Percentiles rank a stretch among this genome's conserved stretches.
phyloP scores from a whole-genome alignment of 2,329 filamentous ascomycete genomes.

The Anisogramma anomala region DNA sequence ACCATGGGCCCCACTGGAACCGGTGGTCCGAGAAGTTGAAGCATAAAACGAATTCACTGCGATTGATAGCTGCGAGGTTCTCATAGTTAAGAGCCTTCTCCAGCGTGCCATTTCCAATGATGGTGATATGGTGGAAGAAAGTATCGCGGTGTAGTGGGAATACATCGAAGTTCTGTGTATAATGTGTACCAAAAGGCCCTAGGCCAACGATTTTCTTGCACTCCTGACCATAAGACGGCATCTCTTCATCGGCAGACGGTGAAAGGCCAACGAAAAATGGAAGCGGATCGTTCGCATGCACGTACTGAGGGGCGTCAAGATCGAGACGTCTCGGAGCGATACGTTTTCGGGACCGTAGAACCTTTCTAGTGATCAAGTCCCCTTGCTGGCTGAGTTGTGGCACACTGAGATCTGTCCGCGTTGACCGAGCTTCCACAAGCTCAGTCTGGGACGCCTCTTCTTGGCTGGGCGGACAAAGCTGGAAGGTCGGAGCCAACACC shows the following conservation, averaged over 20 bases:
- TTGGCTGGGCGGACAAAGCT: background rate
- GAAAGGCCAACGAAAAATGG: constrained; percentile 20
- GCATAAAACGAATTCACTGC: constrained; percentile 24
- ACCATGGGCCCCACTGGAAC: constrained; percentile 46
- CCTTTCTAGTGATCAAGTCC: constrained; percentile 12
- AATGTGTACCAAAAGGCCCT: constrained; percentile 48
- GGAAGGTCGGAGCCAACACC: constrained; percentile 10
- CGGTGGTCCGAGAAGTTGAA: constrained; percentile 37
- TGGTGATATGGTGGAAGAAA: constrained; percentile 48
- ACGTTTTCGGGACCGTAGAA: constrained; percentile 32
- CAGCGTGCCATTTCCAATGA: constrained; percentile 44
- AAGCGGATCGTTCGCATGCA: constrained; percentile 42
- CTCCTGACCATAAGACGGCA: constrained; percentile 15
- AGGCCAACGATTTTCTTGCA: constrained; percentile 38
- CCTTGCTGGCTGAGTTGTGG: background rate
- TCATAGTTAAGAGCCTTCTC: constrained; percentile 25
- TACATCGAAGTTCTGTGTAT: constrained; percentile 51
- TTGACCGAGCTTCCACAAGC: constrained; percentile 13
- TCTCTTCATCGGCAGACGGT: constrained; percentile 14
- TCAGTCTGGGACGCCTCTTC: background rate
- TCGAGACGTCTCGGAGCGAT: constrained; percentile 34
- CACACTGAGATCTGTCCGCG: background rate
- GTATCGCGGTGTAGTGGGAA: constrained; percentile 44
- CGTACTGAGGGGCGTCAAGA: constrained; percentile 39
- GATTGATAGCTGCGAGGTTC: constrained; percentile 4